Evolutionary conservation across 2,329 filamentous ascomycete genomes (phyloP).

Genomic region (Aspergillus uvarum): DNA sequence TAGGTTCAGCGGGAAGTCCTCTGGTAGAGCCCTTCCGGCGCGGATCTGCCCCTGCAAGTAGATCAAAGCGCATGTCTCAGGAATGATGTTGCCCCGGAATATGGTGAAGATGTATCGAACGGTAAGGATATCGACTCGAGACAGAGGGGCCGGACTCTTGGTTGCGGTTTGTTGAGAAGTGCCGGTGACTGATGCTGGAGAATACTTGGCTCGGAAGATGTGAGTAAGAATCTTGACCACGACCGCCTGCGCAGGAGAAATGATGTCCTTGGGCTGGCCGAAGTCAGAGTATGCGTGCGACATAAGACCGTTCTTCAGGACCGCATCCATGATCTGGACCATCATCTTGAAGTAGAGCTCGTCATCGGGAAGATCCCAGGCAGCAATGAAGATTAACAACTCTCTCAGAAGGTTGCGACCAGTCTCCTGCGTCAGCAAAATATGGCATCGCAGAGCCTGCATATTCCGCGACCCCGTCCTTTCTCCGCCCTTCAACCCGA

Average conservation of each 20-base stretch:
- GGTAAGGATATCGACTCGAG: conserved; percentile 60
- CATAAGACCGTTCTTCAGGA: conserved; percentile 83
- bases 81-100: conserved; percentile 88
- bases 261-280: conserved; percentile 90
- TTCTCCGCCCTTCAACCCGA: conserved; percentile 65
- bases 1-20: conserved; percentile 88
- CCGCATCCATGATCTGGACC: conserved; percentile 90
- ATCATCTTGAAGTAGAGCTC: conserved; percentile 96
- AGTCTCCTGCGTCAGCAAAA: conserved; percentile 84
- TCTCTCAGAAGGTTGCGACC: conserved; percentile 87
- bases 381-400: conserved; percentile 91
- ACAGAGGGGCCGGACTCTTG: conserved; percentile 57
- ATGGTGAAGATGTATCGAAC: conserved; percentile 91
- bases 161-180: conserved; percentile 53
- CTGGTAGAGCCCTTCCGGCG: conserved; percentile 69
- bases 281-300: conserved; percentile 91
- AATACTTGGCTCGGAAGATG: conserved; percentile 71
- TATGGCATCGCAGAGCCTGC: conserved; percentile 85
- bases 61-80: conserved; percentile 91
- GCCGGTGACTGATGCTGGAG: conserved; percentile 48
- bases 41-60: conserved; percentile 89
- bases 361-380: conserved; percentile 92
- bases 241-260: conserved; percentile 90
- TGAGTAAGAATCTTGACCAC: conserved; percentile 87
- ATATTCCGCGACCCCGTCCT: conserved; percentile 67